A percentile compares a stretch with the other conserved stretches of the same genome.
Conservation (phyloP, 192 early-diverging fungal species). For the Obelidium mucronatum region DNA sequence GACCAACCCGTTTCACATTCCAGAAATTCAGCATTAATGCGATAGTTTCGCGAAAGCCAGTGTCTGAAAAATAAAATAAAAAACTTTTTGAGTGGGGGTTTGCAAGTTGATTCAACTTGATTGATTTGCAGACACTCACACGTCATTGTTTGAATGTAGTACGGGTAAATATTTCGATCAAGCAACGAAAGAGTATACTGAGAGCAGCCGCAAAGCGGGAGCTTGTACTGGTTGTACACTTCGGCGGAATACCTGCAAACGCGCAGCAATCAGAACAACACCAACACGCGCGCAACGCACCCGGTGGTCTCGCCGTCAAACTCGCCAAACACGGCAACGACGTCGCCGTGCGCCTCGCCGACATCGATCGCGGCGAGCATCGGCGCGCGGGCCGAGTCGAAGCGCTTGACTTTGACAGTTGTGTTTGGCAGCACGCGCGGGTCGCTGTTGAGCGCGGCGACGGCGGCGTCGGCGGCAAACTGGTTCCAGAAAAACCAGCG, state of each 20-base stretch:
- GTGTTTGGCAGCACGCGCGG: constrained; percentile 11
- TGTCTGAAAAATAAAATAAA: background rate
- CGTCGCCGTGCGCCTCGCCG: background rate
- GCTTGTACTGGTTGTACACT: background rate
- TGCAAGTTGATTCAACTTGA: too few relatives aligned
- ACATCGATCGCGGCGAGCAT: background rate
- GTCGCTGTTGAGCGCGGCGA: background rate
- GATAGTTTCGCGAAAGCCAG: background rate
- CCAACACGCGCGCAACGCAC: background rate
- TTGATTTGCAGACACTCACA: too few relatives aligned
- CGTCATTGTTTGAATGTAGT: background rate
- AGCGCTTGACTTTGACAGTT: constrained; percentile 19
- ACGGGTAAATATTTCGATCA: background rate
- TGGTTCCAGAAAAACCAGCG: constrained; percentile 7
- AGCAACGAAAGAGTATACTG: too few relatives aligned
- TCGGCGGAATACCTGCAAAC: too few relatives aligned
- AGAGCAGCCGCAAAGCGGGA: background rate
- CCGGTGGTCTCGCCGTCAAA: background rate
- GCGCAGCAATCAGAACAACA: too few relatives aligned
- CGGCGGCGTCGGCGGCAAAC: background rate
- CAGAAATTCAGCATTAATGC: background rate
- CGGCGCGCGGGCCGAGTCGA: background rate
- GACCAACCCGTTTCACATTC: background rate
- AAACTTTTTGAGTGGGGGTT: too few relatives aligned
- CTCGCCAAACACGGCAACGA: constrained; percentile 8